Conservation (phyloP, 306 rosid genomes). For the Potentilla sterilis region DNA sequence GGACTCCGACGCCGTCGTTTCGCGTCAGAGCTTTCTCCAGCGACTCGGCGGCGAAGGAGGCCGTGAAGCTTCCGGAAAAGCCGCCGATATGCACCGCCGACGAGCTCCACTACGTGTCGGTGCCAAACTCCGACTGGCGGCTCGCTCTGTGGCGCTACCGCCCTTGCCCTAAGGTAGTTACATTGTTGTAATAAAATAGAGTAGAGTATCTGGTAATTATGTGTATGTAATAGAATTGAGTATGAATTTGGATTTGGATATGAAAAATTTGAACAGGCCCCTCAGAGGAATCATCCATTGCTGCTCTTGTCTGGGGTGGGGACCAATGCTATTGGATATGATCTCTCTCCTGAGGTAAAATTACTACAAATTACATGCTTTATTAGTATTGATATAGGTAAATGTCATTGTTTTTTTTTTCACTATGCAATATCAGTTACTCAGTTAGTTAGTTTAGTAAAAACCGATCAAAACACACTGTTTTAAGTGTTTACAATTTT, state of each 20-base stretch:
- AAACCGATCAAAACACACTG: neutral
- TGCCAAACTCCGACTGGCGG: slow-evolving; percentile 75
- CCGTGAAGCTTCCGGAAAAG: slow-evolving; percentile 48
- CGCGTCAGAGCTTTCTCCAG: slow-evolving; percentile 56
- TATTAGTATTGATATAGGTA: neutral
- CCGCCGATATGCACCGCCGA: slow-evolving; percentile 93
- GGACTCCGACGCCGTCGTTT: slow-evolving; percentile 32
- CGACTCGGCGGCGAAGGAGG: slow-evolving; percentile 13
- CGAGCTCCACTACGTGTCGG: slow-evolving; percentile 88
- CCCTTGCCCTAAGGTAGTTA: slow-evolving; percentile 63
- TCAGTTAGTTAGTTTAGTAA: neutral
- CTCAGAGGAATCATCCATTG: slow-evolving; percentile 84
- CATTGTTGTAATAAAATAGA: neutral
- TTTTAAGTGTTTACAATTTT: neutral
- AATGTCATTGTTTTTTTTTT: neutral
- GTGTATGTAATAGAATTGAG: neutral
- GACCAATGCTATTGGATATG: slow-evolving; percentile 96
- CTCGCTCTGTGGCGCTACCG: slow-evolving; percentile 96
- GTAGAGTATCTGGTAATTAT: too few relatives aligned
- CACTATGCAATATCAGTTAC: neutral
- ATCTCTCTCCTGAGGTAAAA: slow-evolving; percentile 79
- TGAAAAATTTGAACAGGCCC: slow-evolving; percentile 47
- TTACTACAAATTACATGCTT: neutral
- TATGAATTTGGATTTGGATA: neutral
- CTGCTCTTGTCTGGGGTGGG: slow-evolving; percentile 91